Evolutionary conservation across 139 green algal genomes (phyloP), one percentile per base, ranked within the genome.

Genomic region (Micromonas pusilla): DNA sequence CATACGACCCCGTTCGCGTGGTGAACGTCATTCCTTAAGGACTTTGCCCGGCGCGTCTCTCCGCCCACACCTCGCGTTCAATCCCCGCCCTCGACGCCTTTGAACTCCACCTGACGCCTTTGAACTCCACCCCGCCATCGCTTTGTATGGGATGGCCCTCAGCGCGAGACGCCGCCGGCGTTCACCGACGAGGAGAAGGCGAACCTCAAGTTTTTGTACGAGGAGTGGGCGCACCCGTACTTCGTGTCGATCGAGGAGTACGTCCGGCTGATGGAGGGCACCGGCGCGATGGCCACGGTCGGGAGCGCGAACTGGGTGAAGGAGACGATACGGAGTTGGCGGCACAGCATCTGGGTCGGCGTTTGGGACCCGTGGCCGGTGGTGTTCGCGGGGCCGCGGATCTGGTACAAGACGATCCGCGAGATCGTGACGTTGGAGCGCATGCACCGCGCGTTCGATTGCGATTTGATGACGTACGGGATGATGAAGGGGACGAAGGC

Each of bases 201-300:
- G 21, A 80, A 91, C 32, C 86, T 97, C 54, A 80, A 93, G 73
- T 97, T 97, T 82, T 81, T 97, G 80, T 97, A 97, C 67, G 91
- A 96, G 31, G 93, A 97, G 85, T 96, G 91, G 92, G 93, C 93
- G 26, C 93, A 97, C 83, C 93, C 93, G 52, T 96, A 91, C 89
- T 97, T 97, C 87, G 91, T 97, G 73, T 94, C 88, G 60, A 92
- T 91, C 52, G 81, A 97, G 81, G 91, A 97, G 84, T 97, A 96
- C 76, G 89, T 80, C 0, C 87, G 93, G 19, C 84, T 96, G 34
- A 89, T 94, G 85, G 64, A 92, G 84, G 85, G 80, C 39, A 95
- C 89, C 1, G 87, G 87, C 30, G 72, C 85, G 82, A 74, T 96
- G 60, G 71, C 88, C 33, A 39, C 57, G 1, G 84, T 96, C 0